Evolutionary conservation across 2,329 filamentous ascomycete species (phyloP).

Genomic region (Teratosphaeria nubilosa): DNA sequence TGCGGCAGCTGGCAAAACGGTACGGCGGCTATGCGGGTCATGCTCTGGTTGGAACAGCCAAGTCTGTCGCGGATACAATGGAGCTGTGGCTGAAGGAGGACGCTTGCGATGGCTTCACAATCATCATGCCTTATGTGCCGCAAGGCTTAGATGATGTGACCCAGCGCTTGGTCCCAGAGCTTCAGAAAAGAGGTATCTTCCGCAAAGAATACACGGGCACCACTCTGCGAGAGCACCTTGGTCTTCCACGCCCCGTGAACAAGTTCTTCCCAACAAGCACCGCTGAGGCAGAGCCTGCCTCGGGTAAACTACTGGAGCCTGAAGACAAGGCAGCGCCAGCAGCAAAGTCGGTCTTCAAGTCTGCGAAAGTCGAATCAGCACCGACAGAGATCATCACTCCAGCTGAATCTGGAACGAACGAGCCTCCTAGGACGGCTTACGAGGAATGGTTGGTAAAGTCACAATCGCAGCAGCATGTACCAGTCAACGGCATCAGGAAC

Average conservation of each 20-base stretch:
- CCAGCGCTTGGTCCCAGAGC: constrained; percentile 13
- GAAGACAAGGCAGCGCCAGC: not conserved
- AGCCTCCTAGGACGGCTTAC: not conserved
- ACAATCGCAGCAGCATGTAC: not conserved
- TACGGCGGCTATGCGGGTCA: constrained; percentile 15
- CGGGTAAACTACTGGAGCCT: not conserved
- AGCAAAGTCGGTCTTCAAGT: not conserved
- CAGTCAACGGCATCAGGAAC: not conserved
- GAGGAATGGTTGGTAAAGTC: not conserved
- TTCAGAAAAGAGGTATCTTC: constrained; percentile 15
- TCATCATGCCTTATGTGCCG: constrained; percentile 15
- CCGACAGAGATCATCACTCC: not conserved
- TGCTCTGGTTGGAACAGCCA: constrained; percentile 13
- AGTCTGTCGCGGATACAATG: constrained; percentile 16
- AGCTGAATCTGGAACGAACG: not conserved
- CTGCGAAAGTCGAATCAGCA: not conserved
- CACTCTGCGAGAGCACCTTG: constrained; percentile 16
- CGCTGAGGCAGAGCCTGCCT: not conserved
- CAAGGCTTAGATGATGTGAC: constrained; percentile 18
- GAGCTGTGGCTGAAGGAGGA: constrained; percentile 13
- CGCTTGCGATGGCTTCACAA: constrained; percentile 17
- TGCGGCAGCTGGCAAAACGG: constrained; percentile 15
- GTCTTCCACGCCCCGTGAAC: constrained; percentile 14
- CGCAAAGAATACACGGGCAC: constrained; percentile 14
- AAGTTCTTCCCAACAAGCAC: constrained; percentile 10